Evolutionary conservation across 805 yeast species (phyloP).

Genomic region (Cyberlindnera veronae): DNA sequence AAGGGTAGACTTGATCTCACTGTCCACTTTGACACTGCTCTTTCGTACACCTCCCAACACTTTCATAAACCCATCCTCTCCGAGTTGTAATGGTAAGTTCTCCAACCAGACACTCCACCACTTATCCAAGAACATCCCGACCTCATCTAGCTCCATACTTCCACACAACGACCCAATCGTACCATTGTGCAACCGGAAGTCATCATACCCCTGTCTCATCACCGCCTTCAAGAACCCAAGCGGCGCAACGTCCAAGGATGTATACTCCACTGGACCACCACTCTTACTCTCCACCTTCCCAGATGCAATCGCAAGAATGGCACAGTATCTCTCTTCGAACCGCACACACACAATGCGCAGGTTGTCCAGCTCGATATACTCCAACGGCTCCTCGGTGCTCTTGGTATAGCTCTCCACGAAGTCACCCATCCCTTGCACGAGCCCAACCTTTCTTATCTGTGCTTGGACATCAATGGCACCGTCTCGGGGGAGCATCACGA

Average conservation of each 20-base stretch:
- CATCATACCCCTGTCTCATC: conserved; percentile 27
- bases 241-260: conserved; percentile 23
- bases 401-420: conserved; percentile 13
- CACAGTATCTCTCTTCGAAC: conserved; percentile 30
- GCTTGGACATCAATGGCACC: conserved; percentile 25
- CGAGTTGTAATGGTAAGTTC: conserved; percentile 26
- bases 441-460: conserved; percentile 36
- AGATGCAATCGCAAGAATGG: conserved; percentile 23
- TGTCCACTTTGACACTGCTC: conserved; percentile 6
- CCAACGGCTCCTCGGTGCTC: conserved; percentile 21
- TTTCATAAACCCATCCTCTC: conserved; percentile 34
- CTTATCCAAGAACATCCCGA: conserved; percentile 16
- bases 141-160: conserved; percentile 19
- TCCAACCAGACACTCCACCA: conserved; percentile 40
- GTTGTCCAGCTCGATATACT: conserved; percentile 28
- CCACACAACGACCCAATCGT: conserved; percentile 16
- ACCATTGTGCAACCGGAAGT: conserved; percentile 26
- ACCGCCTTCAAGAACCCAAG: conserved; percentile 24
- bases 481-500: conserved; percentile 30
- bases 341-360: conserved; percentile 25
- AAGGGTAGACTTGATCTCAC: conserved; percentile 26
- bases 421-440: conserved; percentile 36
- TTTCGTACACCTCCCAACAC: conserved; percentile 25
- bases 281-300: conserved; percentile 22
- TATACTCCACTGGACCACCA: conserved; percentile 12